Evolutionary conservation across 2,329 filamentous ascomycete genomes (phyloP).

Genomic region (Penicillium fuscoglaucum): DNA sequence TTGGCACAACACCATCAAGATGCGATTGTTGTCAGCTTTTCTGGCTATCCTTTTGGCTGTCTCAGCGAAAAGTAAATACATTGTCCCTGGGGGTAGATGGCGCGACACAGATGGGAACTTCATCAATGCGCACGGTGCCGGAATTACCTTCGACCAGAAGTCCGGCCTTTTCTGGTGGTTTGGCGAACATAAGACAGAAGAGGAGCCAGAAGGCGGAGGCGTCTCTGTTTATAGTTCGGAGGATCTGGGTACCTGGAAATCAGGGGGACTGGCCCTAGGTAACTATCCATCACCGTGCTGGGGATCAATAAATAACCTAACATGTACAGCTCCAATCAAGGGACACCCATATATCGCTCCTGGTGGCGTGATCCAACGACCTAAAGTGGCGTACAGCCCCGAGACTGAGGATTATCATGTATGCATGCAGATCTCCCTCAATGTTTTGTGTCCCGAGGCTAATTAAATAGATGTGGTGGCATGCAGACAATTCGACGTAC

Average conservation of each 20-base stretch:
- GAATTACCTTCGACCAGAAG: conserved; percentile 54
- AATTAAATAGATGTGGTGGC: conserved; percentile 56
- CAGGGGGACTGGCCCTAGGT: conserved; percentile 59
- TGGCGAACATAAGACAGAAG: conserved; percentile 62
- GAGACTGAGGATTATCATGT: conserved; percentile 58
- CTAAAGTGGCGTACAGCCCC: conserved; percentile 62
- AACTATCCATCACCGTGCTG: background rate
- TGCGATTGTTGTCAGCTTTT: background rate
- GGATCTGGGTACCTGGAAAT: conserved; percentile 61
- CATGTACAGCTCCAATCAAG: conserved; percentile 48
- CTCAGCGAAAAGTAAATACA: conserved; percentile 50
- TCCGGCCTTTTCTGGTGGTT: conserved; percentile 61
- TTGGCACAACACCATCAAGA: background rate
- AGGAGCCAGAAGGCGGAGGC: conserved; percentile 60
- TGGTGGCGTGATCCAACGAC: conserved; percentile 60
- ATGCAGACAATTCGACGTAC: conserved; percentile 60
- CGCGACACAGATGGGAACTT: conserved; percentile 60
- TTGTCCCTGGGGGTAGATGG: conserved; percentile 63
- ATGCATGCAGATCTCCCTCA: conserved; percentile 16
- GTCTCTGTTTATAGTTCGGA: conserved; percentile 62
- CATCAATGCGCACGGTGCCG: conserved; percentile 63
- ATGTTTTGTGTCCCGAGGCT: background rate
- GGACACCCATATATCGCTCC: conserved; percentile 58
- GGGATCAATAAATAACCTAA: background rate
- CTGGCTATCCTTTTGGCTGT: conserved; percentile 4